phyloP scores from a whole-genome alignment of 2,329 filamentous ascomycete genomes.

The Claviceps monticola region DNA sequence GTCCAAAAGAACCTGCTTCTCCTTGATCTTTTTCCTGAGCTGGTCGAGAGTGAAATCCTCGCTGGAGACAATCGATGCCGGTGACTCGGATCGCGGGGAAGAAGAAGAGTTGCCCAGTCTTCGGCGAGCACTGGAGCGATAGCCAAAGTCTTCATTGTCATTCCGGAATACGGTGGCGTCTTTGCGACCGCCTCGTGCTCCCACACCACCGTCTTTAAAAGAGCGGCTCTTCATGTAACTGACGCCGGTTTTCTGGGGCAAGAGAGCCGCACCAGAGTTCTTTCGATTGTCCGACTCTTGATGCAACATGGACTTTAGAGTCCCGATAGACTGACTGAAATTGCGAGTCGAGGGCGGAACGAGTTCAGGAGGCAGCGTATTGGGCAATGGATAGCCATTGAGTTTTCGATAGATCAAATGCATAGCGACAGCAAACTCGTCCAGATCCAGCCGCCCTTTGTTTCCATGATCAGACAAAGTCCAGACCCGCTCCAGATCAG shows the following conservation, averaged over 20 bases:
- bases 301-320: slow-evolving; percentile 78
- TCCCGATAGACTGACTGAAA: slow-evolving; percentile 81
- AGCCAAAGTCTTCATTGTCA: slow-evolving; percentile 84
- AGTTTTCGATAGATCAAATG: slow-evolving; percentile 96
- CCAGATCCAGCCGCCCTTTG: slow-evolving; percentile 83
- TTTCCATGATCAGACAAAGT: slow-evolving; percentile 89
- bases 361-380: slow-evolving; percentile 76
- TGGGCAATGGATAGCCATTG: slow-evolving; percentile 87
- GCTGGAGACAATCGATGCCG: slow-evolving; percentile 52
- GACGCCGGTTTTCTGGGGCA: slow-evolving; percentile 94
- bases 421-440: slow-evolving; percentile 98
- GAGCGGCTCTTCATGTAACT: slow-evolving; percentile 96
- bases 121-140: slow-evolving; percentile 84
- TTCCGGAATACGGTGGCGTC: slow-evolving; percentile 96
- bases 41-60: slow-evolving; percentile 82
- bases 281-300: slow-evolving; percentile 85
- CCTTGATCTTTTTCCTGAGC: slow-evolving; percentile 78
- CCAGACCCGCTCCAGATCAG: slow-evolving; percentile 86
- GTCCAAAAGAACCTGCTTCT: slow-evolving; percentile 88
- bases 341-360: slow-evolving; percentile 91
- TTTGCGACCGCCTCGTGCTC: slow-evolving; percentile 53
- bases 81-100: slow-evolving; percentile 70
- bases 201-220: slow-evolving; percentile 54
- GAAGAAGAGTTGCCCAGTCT: slow-evolving; percentile 62
- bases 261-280: slow-evolving; percentile 73